Conservation (phyloP, 2,329 filamentous ascomycete genomes). For the Fusarium setosum region DNA sequence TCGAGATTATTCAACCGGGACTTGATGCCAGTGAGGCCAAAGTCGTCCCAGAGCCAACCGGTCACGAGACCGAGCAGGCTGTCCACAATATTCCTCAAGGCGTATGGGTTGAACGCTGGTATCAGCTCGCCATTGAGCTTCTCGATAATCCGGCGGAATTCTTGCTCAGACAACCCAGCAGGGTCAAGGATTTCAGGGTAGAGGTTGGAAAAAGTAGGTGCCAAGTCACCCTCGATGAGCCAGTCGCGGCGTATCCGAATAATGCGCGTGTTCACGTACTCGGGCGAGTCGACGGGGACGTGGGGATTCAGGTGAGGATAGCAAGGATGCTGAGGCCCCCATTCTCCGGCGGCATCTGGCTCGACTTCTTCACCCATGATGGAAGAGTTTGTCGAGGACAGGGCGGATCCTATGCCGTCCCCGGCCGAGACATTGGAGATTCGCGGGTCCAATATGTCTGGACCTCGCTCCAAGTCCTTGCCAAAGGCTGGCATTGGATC, state of each 20-base stretch:
- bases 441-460: conserved; percentile 56
- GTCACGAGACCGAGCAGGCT: conserved; percentile 83
- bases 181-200: conserved; percentile 97
- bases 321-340: conserved; percentile 94
- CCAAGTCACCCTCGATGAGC: conserved; percentile 88
- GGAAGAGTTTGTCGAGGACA: conserved; percentile 68
- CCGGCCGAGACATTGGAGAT: conserved; percentile 61
- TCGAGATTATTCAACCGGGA: conserved; percentile 77
- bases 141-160: conserved; percentile 85
- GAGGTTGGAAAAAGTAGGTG: conserved; percentile 92
- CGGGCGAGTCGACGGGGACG: conserved; percentile 79
- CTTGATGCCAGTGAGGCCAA: conserved; percentile 83
- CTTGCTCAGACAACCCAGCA: conserved; percentile 81
- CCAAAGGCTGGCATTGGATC: conserved; percentile 53
- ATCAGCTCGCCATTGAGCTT: conserved; percentile 83
- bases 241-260: conserved; percentile 94
- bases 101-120: conserved; percentile 84
- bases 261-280: conserved; percentile 84
- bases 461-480: conserved; percentile 67
- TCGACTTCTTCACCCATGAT: conserved; percentile 74
- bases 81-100: conserved; percentile 82
- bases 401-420: conserved; percentile 64
- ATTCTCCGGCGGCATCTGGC: conserved; percentile 78
- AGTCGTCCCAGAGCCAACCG: conserved; percentile 94
- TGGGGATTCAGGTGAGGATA: conserved; percentile 95